Evolutionary conservation across 441 rosid species (phyloP).

Genomic region (Rhodomyrtus psidioides): DNA sequence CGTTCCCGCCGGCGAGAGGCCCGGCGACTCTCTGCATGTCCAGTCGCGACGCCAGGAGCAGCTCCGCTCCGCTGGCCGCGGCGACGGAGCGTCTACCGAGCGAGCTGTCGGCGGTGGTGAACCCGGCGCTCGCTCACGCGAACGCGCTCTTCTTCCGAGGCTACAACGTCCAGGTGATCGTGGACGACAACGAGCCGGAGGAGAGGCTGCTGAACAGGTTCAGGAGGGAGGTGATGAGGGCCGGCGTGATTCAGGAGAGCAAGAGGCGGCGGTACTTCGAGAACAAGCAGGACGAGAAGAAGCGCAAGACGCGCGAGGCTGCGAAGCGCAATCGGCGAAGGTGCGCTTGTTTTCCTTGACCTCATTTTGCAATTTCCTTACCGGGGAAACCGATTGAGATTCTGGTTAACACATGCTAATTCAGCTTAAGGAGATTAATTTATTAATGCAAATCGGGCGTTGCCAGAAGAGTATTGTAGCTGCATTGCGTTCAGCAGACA

Average conservation of each 20-base stretch:
- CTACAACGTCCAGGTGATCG: constrained; percentile 74
- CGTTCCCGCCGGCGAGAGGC: constrained; percentile 18
- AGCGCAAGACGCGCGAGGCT: constrained; percentile 75
- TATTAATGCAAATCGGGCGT: background rate
- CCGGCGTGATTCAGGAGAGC: constrained; percentile 78
- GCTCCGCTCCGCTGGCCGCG: constrained; percentile 15
- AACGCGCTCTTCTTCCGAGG: constrained; percentile 60
- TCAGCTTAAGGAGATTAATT: background rate
- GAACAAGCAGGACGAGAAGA: constrained; percentile 76
- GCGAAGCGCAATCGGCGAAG: constrained; percentile 75
- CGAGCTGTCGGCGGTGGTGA: constrained; percentile 47
- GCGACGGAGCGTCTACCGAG: constrained; percentile 19
- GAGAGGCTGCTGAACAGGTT: constrained; percentile 70
- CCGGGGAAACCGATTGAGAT: background rate
- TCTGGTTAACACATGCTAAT: background rate
- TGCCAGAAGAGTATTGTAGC: background rate
- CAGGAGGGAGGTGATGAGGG: constrained; percentile 78
- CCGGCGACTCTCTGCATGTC: constrained; percentile 6
- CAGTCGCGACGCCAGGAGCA: constrained; percentile 21
- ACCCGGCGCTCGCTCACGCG: constrained; percentile 59
- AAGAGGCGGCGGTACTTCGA: constrained; percentile 64
- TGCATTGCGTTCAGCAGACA: background rate
- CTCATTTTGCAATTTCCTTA: background rate
- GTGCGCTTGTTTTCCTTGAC: constrained; percentile 6
- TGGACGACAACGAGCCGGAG: constrained; percentile 76